A percentile compares a stretch with the other conserved stretches of the same genome.
These are phyloP conservation scores for Pyrenophora seminiperda DNA, from an alignment of 2,329 filamentous ascomycete species.

Conservation along the genomic window DNA sequence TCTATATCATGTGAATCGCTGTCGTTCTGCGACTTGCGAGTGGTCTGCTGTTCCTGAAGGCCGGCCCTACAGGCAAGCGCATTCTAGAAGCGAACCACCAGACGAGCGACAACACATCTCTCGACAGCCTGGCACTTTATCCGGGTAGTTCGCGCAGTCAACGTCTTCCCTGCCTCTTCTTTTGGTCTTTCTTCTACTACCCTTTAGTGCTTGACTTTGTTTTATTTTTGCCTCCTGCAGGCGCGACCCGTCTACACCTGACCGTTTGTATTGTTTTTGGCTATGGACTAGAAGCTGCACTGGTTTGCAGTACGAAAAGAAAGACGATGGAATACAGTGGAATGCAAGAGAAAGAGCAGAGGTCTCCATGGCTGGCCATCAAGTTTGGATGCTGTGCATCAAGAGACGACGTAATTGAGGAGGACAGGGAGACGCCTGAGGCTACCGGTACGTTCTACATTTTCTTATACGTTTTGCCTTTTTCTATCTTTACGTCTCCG, in stretches of 20 bases:
- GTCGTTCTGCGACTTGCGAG: constrained; percentile 26
- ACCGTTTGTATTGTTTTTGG: constrained; percentile 10
- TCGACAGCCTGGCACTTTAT: constrained; percentile 9
- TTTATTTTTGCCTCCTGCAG: constrained; percentile 16
- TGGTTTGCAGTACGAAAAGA: constrained; percentile 31
- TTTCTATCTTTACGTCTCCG: constrained; percentile 1
- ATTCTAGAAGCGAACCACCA: constrained; percentile 20
- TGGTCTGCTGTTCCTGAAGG: constrained; percentile 30
- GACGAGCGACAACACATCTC: constrained; percentile 20
- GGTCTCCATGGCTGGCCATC: constrained; percentile 44
- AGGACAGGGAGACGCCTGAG: constrained; percentile 25
- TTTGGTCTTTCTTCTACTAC: constrained; percentile 9
- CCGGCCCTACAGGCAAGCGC: constrained; percentile 22
- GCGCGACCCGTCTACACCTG: constrained; percentile 10
- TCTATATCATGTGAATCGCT: constrained; percentile 27
- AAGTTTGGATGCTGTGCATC: constrained; percentile 48
- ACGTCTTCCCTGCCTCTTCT: constrained; percentile 3
- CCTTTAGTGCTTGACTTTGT: constrained; percentile 8
- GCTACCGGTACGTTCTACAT: constrained; percentile 42
- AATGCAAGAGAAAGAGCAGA: constrained; percentile 21
- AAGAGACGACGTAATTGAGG: constrained; percentile 34
- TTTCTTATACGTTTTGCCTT: constrained; percentile 6
- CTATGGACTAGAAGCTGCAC: constrained; percentile 35
- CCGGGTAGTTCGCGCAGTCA: constrained; percentile 8
- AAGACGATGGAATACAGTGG: constrained; percentile 25